Evolutionary conservation across 768 basidiomycete genomes (phyloP).

Genomic region (Roridomyces roridus): DNA sequence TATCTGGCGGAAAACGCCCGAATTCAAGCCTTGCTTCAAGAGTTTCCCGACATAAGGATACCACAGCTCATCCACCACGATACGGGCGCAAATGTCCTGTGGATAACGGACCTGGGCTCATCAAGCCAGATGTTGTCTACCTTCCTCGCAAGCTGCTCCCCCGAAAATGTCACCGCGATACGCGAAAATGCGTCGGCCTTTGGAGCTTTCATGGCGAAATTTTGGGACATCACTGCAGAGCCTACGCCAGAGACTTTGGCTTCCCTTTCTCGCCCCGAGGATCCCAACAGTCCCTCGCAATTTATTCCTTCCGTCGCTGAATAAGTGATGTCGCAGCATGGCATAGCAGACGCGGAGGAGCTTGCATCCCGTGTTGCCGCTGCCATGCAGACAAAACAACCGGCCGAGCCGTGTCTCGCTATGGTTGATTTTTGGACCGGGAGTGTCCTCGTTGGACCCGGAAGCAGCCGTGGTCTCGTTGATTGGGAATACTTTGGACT

Average conservation of each 20-base stretch:
- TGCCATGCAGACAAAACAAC: constrained; percentile 13
- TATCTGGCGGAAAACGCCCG: constrained; percentile 18
- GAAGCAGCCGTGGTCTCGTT: constrained; percentile 31
- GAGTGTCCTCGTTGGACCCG: constrained; percentile 33
- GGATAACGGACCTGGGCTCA: constrained; percentile 32
- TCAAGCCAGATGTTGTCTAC: constrained; percentile 20
- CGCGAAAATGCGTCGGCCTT: constrained; percentile 17
- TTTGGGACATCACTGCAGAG: constrained; percentile 19
- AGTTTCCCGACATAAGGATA: constrained; percentile 16
- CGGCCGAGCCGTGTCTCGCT: constrained; percentile 28
- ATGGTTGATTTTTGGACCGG: constrained; percentile 43
- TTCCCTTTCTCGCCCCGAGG: constrained; percentile 11
- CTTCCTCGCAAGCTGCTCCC: constrained; percentile 8
- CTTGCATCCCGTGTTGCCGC: constrained; percentile 17
- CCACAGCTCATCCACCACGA: constrained; percentile 29
- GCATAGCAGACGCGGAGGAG: constrained; percentile 21
- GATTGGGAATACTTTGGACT: constrained; percentile 43
- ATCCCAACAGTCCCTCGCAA: background rate
- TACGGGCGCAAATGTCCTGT: constrained; percentile 27
- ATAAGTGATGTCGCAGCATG: constrained; percentile 7
- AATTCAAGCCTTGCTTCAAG: background rate
- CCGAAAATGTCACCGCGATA: background rate
- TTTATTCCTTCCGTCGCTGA: constrained; percentile 22
- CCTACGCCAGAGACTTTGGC: constrained; percentile 10
- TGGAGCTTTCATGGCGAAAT: constrained; percentile 22